A percentile compares a stretch with the other conserved stretches of the same genome.
Conservation (phyloP, 208 protist genomes). For the Wallacemonas rigidus region DNA sequence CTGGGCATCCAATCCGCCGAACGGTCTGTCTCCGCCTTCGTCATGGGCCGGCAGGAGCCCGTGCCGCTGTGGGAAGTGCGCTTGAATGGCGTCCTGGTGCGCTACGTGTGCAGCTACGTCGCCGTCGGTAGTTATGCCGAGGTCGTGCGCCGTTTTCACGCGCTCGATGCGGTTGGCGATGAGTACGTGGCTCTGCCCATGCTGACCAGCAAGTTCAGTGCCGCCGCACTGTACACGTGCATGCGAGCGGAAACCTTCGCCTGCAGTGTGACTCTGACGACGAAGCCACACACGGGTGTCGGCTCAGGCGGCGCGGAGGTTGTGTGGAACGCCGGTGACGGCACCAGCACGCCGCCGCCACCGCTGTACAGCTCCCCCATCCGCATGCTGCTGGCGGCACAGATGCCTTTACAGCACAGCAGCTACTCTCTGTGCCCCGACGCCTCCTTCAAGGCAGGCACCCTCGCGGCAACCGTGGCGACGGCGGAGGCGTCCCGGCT, state of each 20-base stretch:
- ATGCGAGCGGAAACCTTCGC: slow-evolving; percentile 29
- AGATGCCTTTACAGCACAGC: slow-evolving; percentile 75
- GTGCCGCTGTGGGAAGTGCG: slow-evolving; percentile 78
- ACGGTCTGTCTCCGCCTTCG: slow-evolving; percentile 65
- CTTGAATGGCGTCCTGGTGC: slow-evolving; percentile 32
- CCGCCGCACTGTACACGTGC: slow-evolving; percentile 62
- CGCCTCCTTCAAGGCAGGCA: slow-evolving; percentile 47
- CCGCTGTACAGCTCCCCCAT: slow-evolving; percentile 21
- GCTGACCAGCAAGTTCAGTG: slow-evolving; percentile 33
- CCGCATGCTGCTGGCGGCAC: slow-evolving; percentile 62
- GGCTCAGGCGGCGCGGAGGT: no score
- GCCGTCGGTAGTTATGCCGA: slow-evolving; percentile 60
- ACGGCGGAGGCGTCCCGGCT: slow-evolving; percentile 53
- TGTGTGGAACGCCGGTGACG: no score
- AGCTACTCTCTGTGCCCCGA: slow-evolving; percentile 72
- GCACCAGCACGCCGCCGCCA: no score
- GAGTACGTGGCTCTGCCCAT: slow-evolving; percentile 62
- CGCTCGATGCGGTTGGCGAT: slow-evolving; percentile 47
- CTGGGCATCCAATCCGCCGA: slow-evolving; percentile 65
- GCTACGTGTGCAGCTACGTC: slow-evolving; percentile 74
- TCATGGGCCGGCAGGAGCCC: slow-evolving; percentile 45
- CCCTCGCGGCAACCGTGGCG: slow-evolving; percentile 54
- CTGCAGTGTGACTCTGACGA: slow-evolving; percentile 31
- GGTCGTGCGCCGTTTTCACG: slow-evolving; percentile 48
- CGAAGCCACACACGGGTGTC: not conserved